Percentiles rank a stretch among this genome's conserved stretches.
Conservation (phyloP, 495 filamentous ascomycete species). For the Jackrogersella minutella region DNA sequence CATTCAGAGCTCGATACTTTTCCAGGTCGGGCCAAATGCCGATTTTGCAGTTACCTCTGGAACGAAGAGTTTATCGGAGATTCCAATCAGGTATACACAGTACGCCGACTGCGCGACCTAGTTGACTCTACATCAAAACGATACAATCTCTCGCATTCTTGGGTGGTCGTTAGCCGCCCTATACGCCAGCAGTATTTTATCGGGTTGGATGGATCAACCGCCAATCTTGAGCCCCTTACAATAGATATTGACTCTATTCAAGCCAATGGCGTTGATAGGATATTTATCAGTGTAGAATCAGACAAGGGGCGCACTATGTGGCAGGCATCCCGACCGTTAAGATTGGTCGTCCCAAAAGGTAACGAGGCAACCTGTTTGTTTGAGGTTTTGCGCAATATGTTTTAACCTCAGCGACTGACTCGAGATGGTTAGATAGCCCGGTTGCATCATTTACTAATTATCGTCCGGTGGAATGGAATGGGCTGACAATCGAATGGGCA, state of each 20-base stretch:
- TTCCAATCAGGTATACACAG: not conserved
- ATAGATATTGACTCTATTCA: not conserved
- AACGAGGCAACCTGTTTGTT: not conserved
- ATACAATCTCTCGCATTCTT: not conserved
- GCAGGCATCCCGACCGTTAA: slow-evolving; percentile 9
- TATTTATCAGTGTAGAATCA: slow-evolving; percentile 10
- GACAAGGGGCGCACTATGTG: slow-evolving; percentile 6
- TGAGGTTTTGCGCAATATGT: not conserved
- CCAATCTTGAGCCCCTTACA: slow-evolving; percentile 10
- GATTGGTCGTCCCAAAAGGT: slow-evolving; percentile 8
- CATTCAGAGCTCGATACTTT: slow-evolving; percentile 16
- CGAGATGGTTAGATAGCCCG: not conserved
- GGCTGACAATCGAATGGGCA: not conserved
- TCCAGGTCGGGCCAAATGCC: not conserved
- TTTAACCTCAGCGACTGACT: not conserved
- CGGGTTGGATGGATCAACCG: not conserved
- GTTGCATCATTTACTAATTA: slow-evolving; percentile 14
- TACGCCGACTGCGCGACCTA: slow-evolving; percentile 16
- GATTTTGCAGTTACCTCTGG: slow-evolving; percentile 21
- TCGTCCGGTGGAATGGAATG: slow-evolving; percentile 13
- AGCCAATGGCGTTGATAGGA: slow-evolving; percentile 5
- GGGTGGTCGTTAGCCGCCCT: slow-evolving; percentile 9
- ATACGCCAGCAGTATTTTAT: slow-evolving; percentile 5
- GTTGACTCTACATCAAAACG: slow-evolving; percentile 1
- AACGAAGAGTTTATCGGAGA: slow-evolving; percentile 14